Percentiles rank a stretch among this genome's conserved stretches.
Conservation (phyloP, 805 yeast species). For the Komagataella phaffii region DNA sequence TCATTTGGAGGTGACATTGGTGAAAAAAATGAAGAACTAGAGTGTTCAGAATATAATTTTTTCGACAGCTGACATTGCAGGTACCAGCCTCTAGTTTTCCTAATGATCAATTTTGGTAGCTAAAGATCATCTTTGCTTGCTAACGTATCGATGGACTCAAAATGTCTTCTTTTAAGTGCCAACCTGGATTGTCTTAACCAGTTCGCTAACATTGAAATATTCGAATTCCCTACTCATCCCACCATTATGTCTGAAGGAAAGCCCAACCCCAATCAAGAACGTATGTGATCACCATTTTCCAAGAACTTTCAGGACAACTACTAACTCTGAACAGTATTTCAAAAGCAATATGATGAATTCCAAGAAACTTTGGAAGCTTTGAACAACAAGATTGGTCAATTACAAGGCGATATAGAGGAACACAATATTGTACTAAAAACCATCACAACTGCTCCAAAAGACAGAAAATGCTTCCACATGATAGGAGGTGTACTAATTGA, state of each 20-base stretch:
- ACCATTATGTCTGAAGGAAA: neutral
- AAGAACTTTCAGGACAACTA: neutral
- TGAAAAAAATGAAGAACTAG: no score
- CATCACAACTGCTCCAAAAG: conserved; percentile 31
- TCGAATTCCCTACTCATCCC: neutral
- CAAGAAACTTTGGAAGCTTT: conserved; percentile 33
- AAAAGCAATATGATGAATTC: conserved; percentile 35
- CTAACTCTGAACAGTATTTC: conserved; percentile 20
- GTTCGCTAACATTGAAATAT: neutral
- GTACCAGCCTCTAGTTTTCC: no score
- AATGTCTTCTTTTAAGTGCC: no score
- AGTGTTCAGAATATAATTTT: no score
- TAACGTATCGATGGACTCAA: no score
- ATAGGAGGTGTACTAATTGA: conserved; percentile 87
- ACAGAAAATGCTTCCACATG: conserved; percentile 83
- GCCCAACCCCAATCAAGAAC: neutral
- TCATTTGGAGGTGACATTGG: neutral
- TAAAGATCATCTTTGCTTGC: no score
- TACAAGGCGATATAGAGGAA: conserved; percentile 32
- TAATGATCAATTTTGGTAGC: no score
- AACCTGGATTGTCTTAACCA: neutral
- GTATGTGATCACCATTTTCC: neutral
- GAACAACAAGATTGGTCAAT: conserved; percentile 29
- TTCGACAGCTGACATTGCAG: no score
- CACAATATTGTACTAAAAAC: conserved; percentile 44